Evolutionary conservation across 345 rosid species (phyloP).

Genomic region (thale cress (Arabidopsis thaliana)): DNA sequence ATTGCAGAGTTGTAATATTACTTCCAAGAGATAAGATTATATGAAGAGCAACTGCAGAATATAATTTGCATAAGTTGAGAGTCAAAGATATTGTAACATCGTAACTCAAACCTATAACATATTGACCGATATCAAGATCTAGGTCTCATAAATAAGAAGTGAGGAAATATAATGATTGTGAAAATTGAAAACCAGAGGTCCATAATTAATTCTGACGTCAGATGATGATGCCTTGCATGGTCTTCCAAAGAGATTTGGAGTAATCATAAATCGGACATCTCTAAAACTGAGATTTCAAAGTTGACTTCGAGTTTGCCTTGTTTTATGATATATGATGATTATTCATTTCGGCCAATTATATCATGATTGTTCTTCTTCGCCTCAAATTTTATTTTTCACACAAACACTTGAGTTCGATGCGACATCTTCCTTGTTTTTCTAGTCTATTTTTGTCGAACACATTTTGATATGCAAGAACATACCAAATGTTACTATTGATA

Average conservation of each 20-base stretch:
- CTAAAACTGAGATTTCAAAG: slow-evolving; percentile 43
- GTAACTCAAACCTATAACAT: slow-evolving; percentile 36
- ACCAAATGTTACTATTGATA: not conserved
- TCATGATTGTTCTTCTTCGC: slow-evolving; percentile 36
- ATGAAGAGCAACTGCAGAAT: slow-evolving; percentile 17
- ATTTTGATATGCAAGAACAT: slow-evolving; percentile 16
- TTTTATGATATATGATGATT: slow-evolving; percentile 32
- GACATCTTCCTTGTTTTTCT: slow-evolving; percentile 45
- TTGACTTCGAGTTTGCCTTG: slow-evolving; percentile 47
- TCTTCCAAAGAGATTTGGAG: slow-evolving; percentile 60
- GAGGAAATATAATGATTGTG: slow-evolving; percentile 38
- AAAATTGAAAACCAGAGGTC: slow-evolving; percentile 37
- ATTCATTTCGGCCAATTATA: slow-evolving; percentile 30
- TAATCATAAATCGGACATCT: slow-evolving; percentile 49
- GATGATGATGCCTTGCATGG: slow-evolving; percentile 49
- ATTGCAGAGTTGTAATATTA: not conserved
- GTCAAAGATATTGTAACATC: slow-evolving; percentile 32
- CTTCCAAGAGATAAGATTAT: not conserved
- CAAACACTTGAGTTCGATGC: slow-evolving; percentile 54
- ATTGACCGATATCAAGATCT: slow-evolving; percentile 10
- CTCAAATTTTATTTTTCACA: slow-evolving; percentile 25
- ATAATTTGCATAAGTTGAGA: slow-evolving; percentile 17
- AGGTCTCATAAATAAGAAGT: slow-evolving; percentile 39
- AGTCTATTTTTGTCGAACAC: not conserved
- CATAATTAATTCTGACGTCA: slow-evolving; percentile 43